A percentile compares a stretch with the other conserved stretches of the same genome.
Conservation (phyloP, 2,329 filamentous ascomycete species). For the Pseudogymnoascus pannorum region DNA sequence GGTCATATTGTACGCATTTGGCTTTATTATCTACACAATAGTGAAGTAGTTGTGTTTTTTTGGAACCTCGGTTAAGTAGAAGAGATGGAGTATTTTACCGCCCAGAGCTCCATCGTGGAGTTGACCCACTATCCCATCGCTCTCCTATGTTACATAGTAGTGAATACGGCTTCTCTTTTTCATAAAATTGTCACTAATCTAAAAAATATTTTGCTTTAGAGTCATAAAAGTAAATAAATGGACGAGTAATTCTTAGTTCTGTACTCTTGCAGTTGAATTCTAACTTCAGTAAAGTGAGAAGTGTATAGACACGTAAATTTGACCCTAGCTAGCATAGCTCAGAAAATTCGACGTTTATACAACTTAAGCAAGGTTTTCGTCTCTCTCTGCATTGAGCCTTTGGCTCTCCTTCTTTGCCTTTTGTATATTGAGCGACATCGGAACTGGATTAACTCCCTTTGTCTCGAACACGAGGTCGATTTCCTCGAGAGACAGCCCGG, state of each 20-base stretch:
- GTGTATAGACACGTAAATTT: background rate
- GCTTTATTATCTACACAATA: background rate
- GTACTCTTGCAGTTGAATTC: background rate
- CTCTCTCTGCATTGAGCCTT: constrained; percentile 13
- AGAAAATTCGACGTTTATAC: background rate
- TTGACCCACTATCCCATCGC: too few species aligned
- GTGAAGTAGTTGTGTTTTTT: too few species aligned
- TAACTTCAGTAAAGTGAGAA: background rate
- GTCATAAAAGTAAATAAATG: background rate
- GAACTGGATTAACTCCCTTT: constrained; percentile 34
- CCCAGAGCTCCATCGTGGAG: too few species aligned
- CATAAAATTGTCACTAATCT: background rate
- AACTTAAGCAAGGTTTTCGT: background rate
- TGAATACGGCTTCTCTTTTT: too few species aligned
- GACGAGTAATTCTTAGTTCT: background rate
- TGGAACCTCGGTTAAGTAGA: too few species aligned
- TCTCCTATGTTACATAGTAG: too few species aligned
- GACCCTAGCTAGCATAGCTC: background rate
- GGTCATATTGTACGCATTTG: background rate
- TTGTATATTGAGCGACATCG: constrained; percentile 36
- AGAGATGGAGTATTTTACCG: too few species aligned
- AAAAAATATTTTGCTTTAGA: background rate
- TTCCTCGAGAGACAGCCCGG: constrained; percentile 44
- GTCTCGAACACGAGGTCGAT: constrained; percentile 52
- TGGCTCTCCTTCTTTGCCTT: constrained; percentile 32